Evolutionary conservation across 306 rosid species (phyloP), one percentile per base, ranked within the genome.

Genomic region (Ormosia emarginata): DNA sequence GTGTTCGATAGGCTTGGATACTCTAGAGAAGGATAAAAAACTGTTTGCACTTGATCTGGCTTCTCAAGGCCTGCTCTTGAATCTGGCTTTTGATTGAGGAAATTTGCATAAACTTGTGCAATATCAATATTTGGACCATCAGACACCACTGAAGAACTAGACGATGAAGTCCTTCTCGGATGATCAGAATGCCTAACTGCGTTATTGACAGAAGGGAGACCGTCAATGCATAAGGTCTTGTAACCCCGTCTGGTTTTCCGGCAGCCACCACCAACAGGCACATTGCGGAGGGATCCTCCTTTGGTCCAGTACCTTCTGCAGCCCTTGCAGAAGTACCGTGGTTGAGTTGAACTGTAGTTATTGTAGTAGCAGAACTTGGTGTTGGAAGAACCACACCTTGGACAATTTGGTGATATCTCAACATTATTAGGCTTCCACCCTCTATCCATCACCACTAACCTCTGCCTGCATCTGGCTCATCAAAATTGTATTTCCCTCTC

Each of bases 341-440:
- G 97, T 67, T 93, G 96, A 13, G 97, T 90, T 57, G 90, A 86
- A 83, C 94, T 93, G 79, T 93, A 93, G 88, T 93, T 93, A 57
- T 93, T 93, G 93, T 93, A 90, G 85, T 93, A 93, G 68, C 97
- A 93, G 46, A 93, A 93, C 65, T 93, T 93, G 39, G 97, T 91
- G 90, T 86, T 88, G 67, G 93, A 90, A 50, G 92, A 93, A 52
- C 96, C 94, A 75, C 96, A 93, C 44, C 96, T 78, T 0, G 96
- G 97, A 69, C 96, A 93, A 46, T 88, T 90, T 9, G 94, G 96
- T 36, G 92, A 81, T 79, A 90, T 79, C 77, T 91, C 94, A 32
- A 81, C 87, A 58, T 73, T 24, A 24, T 24, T 89, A 57, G 90
- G 72, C 85, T 91, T 90, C 97, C 94, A 88, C 24, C 78, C 85